phyloP scores from a whole-genome alignment of 371 early-diverging fungal genomes.

The Apophysomyces variabilis region DNA sequence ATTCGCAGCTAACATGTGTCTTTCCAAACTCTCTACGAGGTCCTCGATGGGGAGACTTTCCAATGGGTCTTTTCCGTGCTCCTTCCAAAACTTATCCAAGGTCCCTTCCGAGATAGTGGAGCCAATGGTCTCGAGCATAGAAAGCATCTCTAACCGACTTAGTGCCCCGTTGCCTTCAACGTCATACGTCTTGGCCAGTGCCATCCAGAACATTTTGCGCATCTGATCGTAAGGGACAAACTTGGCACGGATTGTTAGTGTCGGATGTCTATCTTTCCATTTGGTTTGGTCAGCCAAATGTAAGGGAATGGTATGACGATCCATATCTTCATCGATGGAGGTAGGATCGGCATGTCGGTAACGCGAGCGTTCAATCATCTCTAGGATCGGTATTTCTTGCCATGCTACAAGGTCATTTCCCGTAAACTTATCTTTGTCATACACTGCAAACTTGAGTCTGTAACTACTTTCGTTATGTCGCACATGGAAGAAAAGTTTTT shows the following conservation, averaged over 20 bases:
- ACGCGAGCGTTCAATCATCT: slow-evolving; percentile 32
- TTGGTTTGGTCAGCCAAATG: slow-evolving; percentile 37
- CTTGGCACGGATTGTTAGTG: slow-evolving; percentile 60
- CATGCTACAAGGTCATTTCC: slow-evolving; percentile 74
- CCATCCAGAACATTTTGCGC: slow-evolving; percentile 76
- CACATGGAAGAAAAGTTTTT: slow-evolving; percentile 69
- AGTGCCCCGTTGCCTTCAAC: slow-evolving; percentile 55
- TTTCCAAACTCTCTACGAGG: slow-evolving; percentile 67
- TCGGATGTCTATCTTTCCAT: slow-evolving; percentile 48
- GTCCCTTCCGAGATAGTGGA: slow-evolving; percentile 74
- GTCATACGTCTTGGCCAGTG: slow-evolving; percentile 71
- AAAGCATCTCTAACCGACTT: slow-evolving; percentile 65
- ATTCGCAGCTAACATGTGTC: slow-evolving; percentile 33
- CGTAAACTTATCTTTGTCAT: slow-evolving; percentile 81
- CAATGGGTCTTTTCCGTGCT: slow-evolving; percentile 58
- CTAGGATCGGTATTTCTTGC: slow-evolving; percentile 49
- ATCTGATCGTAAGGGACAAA: slow-evolving; percentile 70
- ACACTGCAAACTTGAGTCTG: slow-evolving; percentile 70
- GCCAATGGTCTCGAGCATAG: slow-evolving; percentile 80
- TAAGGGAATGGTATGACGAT: slow-evolving; percentile 42
- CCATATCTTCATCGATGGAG: slow-evolving; percentile 54
- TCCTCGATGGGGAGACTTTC: slow-evolving; percentile 74
- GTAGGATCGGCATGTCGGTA: slow-evolving; percentile 9
- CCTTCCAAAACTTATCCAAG: slow-evolving; percentile 65
- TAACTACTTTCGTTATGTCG: slow-evolving; percentile 60